Base-by-base conservation (phyloP, 106 monocot genomes). In the Apostasia ramifera region DNA sequence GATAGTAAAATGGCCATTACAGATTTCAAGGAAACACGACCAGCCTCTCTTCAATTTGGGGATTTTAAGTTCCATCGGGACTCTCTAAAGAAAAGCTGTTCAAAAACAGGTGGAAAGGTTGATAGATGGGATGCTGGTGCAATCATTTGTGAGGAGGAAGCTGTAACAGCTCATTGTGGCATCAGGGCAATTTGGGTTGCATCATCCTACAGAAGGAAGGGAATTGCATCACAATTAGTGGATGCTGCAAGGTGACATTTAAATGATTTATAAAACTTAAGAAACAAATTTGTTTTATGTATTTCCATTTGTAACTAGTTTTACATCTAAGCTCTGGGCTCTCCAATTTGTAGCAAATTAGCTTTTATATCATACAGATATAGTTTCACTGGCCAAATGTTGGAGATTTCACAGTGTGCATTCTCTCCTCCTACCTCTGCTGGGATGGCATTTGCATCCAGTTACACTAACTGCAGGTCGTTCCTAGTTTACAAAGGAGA, bases 31-130 rank as follows among this genome's bases (percentile, higher is more conserved):
- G 67, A 57, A 46, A 47, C 66, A 9, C 2, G 39, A 47, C 26
- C 68, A 68, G 56, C 66, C 43, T 60, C 74, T 51, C 74, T 86
- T 53, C 73, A 77, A 41, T 95, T 95, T 72, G 95, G 95, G 66
- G 66, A 76, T 14, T 58, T 86, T 47, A 82, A 12, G n/a, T 89
- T 95, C 67, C 82, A 63, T 41, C 80, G 88, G 67, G 91, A 95
- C 62, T 49, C 80, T 44, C 26, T 77, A 14, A 84, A 53, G 54
- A 82, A 58, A 73, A 44, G 38, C 47, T 37, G 37, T 15, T 12
- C 71, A 14, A 10, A 58, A 40, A 63, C 57, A 52, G 78, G 66
- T 5, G 48, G 0, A 7, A 63, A 74, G 26, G 66, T 53, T 5
- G 70, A 79, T 55, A 13, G 63, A 44, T 79, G 53, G 58, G 76